Evolutionary conservation across 2,329 filamentous ascomycete species (phyloP).

Genomic region (Fusarium falciforme): DNA sequence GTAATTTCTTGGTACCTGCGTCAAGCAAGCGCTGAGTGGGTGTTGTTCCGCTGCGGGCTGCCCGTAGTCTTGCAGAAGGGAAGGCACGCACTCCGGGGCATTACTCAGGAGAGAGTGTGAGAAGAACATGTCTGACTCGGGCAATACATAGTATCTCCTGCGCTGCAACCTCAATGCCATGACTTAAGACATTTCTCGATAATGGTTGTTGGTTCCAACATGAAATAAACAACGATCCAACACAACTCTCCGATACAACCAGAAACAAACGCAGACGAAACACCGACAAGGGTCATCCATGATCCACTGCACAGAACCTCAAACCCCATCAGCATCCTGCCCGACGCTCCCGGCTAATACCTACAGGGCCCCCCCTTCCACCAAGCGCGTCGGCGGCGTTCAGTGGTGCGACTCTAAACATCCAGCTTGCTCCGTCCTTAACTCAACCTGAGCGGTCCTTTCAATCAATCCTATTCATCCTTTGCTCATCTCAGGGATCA

Average conservation of each 20-base stretch:
- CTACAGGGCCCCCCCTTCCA: neutral
- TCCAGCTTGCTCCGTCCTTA: neutral
- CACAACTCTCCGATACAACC: neutral
- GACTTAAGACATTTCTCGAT: neutral
- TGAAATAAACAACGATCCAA: neutral
- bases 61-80: neutral
- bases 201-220: neutral
- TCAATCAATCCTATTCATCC: slow-evolving; percentile 20
- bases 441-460: neutral
- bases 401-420: slow-evolving; percentile 32
- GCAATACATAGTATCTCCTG: neutral
- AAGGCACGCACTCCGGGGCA: neutral
- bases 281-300: slow-evolving; percentile 12
- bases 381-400: slow-evolving; percentile 18
- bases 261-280: slow-evolving; percentile 7
- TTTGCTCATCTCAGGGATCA: slow-evolving; percentile 18
- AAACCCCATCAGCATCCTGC: neutral
- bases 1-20: neutral
- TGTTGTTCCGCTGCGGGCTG: neutral
- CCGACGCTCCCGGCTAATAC: slow-evolving; percentile 1
- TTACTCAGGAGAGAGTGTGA: neutral
- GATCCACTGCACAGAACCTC: neutral
- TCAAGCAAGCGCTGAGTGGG: neutral
- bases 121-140: neutral
- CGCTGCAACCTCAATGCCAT: neutral